Evolutionary conservation across 2,329 filamentous ascomycete genomes (phyloP), one percentile per base, ranked within the genome.

Genomic region (Colletotrichum zoysiae): DNA sequence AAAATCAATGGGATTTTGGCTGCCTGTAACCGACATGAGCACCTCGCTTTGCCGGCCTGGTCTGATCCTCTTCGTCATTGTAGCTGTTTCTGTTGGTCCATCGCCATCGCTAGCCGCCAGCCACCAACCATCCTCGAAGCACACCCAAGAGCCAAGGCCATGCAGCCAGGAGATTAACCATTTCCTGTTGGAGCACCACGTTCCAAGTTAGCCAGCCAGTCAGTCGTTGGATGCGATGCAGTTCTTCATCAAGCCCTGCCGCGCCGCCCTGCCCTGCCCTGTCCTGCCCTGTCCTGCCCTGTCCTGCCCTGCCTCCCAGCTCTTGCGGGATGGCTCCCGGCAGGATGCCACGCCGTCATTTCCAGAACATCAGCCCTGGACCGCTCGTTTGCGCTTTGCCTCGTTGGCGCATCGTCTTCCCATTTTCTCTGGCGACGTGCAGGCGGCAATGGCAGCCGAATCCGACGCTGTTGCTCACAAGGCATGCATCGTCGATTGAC

Each of bases 91-190:
- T 65, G 53, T 51, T 67, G 44, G 55, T 40, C n/a, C 55, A 40
- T 40, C 55, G 33, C 33, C 55, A 26, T 57, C 30, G 5, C 53
- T 35, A 56, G 35, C 51, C 18, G 33, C 33, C 57, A 46, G 2
- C 20, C 30, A 56, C 18, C 30, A 46, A 51, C 44, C 40, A 35
- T 20, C 23, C 16, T 59, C 38, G 26, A 20, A 56, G 5, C 56
- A 38, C 62, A 59, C 46, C 44, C 26, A 63, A 68, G 58, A 57
- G 57, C 59, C 46, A 64, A 64, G 53, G 11, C 42, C 53, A 63
- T 71, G 69, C 65, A 59, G 53, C 69, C 55, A 40, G 65, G 69
- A 71, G 53, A 69, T 71, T 71, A 42, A 26, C 1, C 26, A 26
- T 26, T 26, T 26, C 3, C 26, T 26, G 26, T 26, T 26, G 26